These are phyloP conservation scores for Nepenthes mirabilis DNA, from an alignment of 148 eudicot genomes.

Conservation along the genomic window DNA sequence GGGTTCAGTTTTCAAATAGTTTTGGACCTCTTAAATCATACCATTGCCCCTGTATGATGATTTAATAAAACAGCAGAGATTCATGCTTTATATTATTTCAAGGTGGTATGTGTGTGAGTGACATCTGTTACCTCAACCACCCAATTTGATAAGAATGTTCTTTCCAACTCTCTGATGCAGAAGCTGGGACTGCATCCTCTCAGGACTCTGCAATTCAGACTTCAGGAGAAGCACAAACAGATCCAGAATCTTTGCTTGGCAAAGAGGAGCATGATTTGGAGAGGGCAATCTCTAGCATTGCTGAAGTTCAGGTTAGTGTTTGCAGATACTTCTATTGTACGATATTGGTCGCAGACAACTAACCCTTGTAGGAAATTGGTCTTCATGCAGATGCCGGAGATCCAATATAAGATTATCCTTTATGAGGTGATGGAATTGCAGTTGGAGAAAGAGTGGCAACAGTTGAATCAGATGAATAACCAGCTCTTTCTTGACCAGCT, in stretches of 20 bases:
- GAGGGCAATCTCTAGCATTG: constrained; percentile 42
- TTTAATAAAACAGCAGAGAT: too few species aligned
- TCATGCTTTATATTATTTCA: too few species aligned
- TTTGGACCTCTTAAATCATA: too few species aligned
- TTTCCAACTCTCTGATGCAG: constrained; percentile 21
- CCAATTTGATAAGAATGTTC: background rate
- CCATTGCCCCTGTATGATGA: too few species aligned
- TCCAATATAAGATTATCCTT: constrained; percentile 38
- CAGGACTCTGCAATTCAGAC: constrained; percentile 16
- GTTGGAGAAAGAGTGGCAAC: constrained; percentile 64
- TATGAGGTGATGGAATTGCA: constrained; percentile 53
- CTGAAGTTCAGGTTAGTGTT: constrained; percentile 49
- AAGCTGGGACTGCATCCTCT: constrained; percentile 22
- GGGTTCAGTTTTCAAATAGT: too few species aligned
- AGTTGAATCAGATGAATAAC: constrained; percentile 56
- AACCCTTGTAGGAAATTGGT: constrained; percentile 2
- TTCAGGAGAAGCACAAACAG: constrained; percentile 31
- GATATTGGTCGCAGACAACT: background rate
- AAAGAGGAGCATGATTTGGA: constrained; percentile 64
- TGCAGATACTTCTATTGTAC: background rate
- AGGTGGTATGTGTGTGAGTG: too few species aligned
- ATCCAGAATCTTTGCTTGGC: constrained; percentile 43
- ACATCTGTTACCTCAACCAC: too few species aligned
- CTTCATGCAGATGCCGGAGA: constrained; percentile 39
- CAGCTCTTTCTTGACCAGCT: constrained; percentile 70